Evolutionary conservation across 345 rosid genomes (phyloP), one percentile per base, ranked within the genome.

Genomic region (Conringia planisiliqua): DNA sequence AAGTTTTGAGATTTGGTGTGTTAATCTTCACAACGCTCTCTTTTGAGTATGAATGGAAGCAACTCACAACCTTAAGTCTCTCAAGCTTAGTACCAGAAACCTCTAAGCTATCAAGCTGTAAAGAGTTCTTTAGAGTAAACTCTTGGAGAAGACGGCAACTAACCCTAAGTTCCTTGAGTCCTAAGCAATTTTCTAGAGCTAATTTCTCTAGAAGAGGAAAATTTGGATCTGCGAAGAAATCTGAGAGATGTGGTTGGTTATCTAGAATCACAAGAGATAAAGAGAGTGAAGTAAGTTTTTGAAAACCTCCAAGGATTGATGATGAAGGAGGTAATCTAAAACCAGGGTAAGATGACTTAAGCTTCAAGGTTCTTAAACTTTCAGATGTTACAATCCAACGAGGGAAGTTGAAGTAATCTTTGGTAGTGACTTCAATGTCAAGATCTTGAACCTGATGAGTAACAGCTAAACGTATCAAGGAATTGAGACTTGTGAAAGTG

Each of bases 391-490:
- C 75, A 13, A 87, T 84, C 20, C 89, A 80, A 8, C 91, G 82
- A 11, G 98, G 97, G 73, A 93, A 82, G 52, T 93, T 90, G 77
- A 90, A 90, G 72, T 81, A 87, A 55, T 88, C 96, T 8, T 86
- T 84, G 0, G 98, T 93, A 57, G 85, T 78, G 10, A 93, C 93
- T 68, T 93, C 92, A 0, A 89, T 78, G 71, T 93, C 94, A 10
- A 93, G 89, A 62, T 88, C 80, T 63, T 79, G 86, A 18, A 91
- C 97, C 13, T 86, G 83, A 7, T 81, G 85, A 47, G 92, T 72
- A 13, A 93, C 67, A 43, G 97, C 98, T 40, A 83, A 70, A 10
- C 96, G 96, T 58, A 93, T 84, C 81, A 93, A 75, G 17, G 82
- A 66, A 47, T 84, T 93, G 33, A 93, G 85, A 55, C 72, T 79